Percentiles rank a stretch among this genome's conserved stretches.
phyloP scores from a whole-genome alignment of 2,329 filamentous ascomycete genomes.

The Pseudogymnoascus sp. region DNA sequence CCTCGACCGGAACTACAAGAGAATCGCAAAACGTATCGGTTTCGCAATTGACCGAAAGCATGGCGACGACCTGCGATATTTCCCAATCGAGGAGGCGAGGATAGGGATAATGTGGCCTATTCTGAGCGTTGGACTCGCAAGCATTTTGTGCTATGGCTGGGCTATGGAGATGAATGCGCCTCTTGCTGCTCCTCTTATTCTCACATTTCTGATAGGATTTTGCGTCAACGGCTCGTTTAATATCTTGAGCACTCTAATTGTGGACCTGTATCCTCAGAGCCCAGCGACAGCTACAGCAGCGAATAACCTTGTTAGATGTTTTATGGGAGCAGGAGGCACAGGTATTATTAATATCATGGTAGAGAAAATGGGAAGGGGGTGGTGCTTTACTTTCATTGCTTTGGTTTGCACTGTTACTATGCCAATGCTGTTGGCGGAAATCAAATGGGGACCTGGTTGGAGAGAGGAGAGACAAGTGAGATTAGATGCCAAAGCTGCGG shows the following conservation, averaged over 20 bases:
- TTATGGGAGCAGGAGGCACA: conserved; percentile 7
- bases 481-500: conserved; percentile 27
- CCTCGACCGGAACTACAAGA: conserved; percentile 61
- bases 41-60: conserved; percentile 41
- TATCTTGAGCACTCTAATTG: conserved; percentile 28
- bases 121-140: conserved; percentile 45
- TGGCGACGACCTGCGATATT: conserved; percentile 38
- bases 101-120: conserved; percentile 48
- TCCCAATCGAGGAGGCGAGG: conserved; percentile 34
- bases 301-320: conserved; percentile 10
- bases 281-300: conserved; percentile 11
- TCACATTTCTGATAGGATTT: conserved; percentile 51
- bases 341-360: conserved; percentile 12
- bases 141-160: conserved; percentile 52
- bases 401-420: conserved; percentile 42
- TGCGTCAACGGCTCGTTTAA: conserved; percentile 55
- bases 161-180: conserved; percentile 43
- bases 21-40: conserved; percentile 54
- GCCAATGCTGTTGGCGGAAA: conserved; percentile 43
- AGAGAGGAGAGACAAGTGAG: conserved; percentile 43
- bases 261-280: conserved; percentile 10
- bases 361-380: conserved; percentile 13
- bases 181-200: conserved; percentile 47
- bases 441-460: conserved; percentile 42
- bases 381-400: conserved; percentile 37